Conservation (phyloP, 2,329 filamentous ascomycete species). For the Botrytis byssoidea region DNA sequence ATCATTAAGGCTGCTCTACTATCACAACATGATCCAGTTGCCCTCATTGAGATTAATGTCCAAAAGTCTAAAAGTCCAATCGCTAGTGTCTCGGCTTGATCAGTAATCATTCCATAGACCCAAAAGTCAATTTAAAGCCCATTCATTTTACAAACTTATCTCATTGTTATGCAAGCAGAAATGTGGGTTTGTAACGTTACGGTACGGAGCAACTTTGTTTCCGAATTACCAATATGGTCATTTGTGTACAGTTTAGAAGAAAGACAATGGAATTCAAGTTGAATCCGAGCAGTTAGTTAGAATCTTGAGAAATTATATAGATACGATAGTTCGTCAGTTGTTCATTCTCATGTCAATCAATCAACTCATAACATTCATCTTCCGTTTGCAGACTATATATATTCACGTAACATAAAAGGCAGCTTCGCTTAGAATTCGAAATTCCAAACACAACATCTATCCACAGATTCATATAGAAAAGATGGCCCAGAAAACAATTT, state of each 20-base stretch:
- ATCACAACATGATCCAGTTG: background rate
- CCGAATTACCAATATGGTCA: background rate
- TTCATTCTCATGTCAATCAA: constrained; percentile 6
- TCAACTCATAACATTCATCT: background rate
- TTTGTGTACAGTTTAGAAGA: background rate
- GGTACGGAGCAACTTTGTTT: background rate
- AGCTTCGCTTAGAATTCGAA: background rate
- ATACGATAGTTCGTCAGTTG: background rate
- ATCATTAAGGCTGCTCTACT: background rate
- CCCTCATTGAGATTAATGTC: background rate
- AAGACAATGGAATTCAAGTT: background rate
- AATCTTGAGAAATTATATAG: background rate
- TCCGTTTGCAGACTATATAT: background rate
- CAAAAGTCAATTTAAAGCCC: background rate
- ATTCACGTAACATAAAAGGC: background rate
- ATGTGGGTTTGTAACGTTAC: background rate
- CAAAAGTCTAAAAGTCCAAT: background rate
- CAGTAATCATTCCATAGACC: background rate
- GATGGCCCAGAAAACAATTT: constrained; percentile 32
- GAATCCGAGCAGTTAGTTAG: background rate
- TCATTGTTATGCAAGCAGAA: background rate
- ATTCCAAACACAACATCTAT: background rate
- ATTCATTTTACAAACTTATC: background rate
- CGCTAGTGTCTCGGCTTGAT: background rate
- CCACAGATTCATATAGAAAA: background rate